Evolutionary conservation across 768 basidiomycete genomes (phyloP).

Genomic region (Phylloporus sp.): DNA sequence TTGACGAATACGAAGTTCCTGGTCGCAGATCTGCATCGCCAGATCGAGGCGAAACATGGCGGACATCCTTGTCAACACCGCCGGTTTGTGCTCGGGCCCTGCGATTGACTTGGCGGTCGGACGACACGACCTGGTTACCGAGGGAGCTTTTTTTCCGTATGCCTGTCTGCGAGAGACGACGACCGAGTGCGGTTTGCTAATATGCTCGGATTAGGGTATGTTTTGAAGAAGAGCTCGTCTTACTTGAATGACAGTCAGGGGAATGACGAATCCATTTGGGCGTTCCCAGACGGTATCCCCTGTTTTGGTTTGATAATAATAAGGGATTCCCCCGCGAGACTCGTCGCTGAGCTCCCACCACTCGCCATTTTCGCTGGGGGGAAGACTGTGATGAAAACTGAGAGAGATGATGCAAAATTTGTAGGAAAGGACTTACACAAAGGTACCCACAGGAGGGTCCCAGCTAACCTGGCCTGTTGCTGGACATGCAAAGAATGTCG

Average conservation of each 20-base stretch:
- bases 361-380: constrained; percentile 80
- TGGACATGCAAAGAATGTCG: constrained; percentile 89
- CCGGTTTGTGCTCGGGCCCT: constrained; percentile 37
- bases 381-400: constrained; percentile 48
- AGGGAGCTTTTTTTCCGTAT: constrained; percentile 22
- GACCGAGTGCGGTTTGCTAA: constrained; percentile 70
- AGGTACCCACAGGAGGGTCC: constrained; percentile 87
- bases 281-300: constrained; percentile 91
- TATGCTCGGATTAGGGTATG: constrained; percentile 5
- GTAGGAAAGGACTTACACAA: constrained; percentile 56
- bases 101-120: constrained; percentile 34
- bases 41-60: constrained; percentile 30
- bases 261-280: constrained; percentile 88
- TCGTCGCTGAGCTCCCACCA: constrained; percentile 96
- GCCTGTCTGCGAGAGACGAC: constrained; percentile 60
- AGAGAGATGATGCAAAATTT: constrained; percentile 18
- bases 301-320: constrained; percentile 93
- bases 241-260: constrained; percentile 83
- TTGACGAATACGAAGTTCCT: constrained; percentile 33
- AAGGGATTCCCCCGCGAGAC: constrained; percentile 75
- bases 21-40: constrained; percentile 22
- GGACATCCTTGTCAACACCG: constrained; percentile 31
- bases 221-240: constrained; percentile 13
- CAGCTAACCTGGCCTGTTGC: constrained; percentile 89
- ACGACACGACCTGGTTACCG: constrained; percentile 12